Base-by-base conservation (phyloP, 257 asterid genomes). In the Ballota nigra region DNA sequence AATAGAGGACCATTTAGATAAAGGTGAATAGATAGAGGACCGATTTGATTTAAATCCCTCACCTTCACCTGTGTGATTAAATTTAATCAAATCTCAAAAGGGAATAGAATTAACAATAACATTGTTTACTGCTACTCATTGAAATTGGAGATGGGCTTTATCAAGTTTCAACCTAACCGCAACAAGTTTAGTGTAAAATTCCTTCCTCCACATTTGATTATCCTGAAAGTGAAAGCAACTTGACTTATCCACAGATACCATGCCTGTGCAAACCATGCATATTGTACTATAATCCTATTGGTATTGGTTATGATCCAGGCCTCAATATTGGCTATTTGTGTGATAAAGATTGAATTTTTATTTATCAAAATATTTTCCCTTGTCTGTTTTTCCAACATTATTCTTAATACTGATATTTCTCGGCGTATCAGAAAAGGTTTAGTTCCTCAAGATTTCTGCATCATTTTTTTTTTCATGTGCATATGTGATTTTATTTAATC, bases 401-500 rank as follows among this genome's bases (percentile, higher is more conserved):
- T n/a, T n/a, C n/a, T n/a, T n/a, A n/a, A n/a, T n/a, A n/a, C n/a
- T n/a, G n/a, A 8, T 47, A 16, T 47, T 47, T 16, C 55, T 47
- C 8, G 0, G 55, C 20, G 3, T 47, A n/a, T 47, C 20, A 47
- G 4, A 45, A 45, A 47, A 4, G 55, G 20, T n/a, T 47, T 47
- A 11, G 15, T 63, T 72, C 62, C 68, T 66, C 43, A 59, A 66
- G 51, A 49, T 59, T 29, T 40, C 18, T 15, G 49, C 33, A 24
- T 49, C n/a, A 51, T 51, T 5, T 73, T 45, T 29, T 33, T 52
- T 36, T 26, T 38, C n/a, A 51, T 77, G 66, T 51, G 73, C 72
- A n/a, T n/a, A 47, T 28, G 26, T n/a, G 63, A n/a, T 13, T 58
- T 33, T 26, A 57, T 34, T 68, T 87, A 60, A 86, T 92, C 77